A percentile compares a stretch with the other conserved stretches of the same genome.
phyloP scores from a whole-genome alignment of 148 eudicot genomes.

The Rhododendron vialii region DNA sequence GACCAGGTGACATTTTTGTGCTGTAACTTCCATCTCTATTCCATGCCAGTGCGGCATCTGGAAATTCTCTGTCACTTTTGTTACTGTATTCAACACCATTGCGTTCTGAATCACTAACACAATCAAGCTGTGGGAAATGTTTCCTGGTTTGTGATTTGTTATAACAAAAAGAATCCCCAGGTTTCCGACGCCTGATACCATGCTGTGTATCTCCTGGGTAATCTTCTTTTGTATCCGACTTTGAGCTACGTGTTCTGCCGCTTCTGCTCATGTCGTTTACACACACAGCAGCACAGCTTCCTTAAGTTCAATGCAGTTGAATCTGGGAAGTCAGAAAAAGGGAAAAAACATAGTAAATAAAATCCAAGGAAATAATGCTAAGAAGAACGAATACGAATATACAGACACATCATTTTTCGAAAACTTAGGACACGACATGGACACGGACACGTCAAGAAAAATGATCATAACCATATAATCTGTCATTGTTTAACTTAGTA shows the following conservation, averaged over 20 bases:
- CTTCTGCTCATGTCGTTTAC: constrained; percentile 47
- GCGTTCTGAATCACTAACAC: constrained; percentile 1
- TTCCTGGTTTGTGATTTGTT: constrained; percentile 2
- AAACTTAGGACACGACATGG: not conserved
- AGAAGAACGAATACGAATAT: not conserved
- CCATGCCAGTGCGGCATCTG: constrained; percentile 22
- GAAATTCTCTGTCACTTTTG: constrained; percentile 21
- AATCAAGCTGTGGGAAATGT: not conserved
- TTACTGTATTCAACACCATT: constrained; percentile 21
- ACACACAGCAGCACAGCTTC: constrained; percentile 14
- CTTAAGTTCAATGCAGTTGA: not conserved
- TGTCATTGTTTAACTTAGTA: not conserved
- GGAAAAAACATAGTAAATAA: not conserved
- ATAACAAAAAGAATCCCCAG: not conserved
- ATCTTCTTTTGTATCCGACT: constrained; percentile 46
- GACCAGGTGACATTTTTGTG: constrained; percentile 42
- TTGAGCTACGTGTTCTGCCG: constrained; percentile 44
- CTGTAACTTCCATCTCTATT: constrained; percentile 25
- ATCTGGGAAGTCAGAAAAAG: not conserved
- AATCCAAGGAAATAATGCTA: not conserved
- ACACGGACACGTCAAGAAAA: not conserved
- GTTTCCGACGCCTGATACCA: constrained; percentile 11
- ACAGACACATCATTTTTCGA: not conserved
- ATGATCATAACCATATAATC: not conserved
- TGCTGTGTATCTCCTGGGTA: constrained; percentile 18